Evolutionary conservation across 2,329 filamentous ascomycete genomes (phyloP).

Genomic region (Teratosphaeria destructans): DNA sequence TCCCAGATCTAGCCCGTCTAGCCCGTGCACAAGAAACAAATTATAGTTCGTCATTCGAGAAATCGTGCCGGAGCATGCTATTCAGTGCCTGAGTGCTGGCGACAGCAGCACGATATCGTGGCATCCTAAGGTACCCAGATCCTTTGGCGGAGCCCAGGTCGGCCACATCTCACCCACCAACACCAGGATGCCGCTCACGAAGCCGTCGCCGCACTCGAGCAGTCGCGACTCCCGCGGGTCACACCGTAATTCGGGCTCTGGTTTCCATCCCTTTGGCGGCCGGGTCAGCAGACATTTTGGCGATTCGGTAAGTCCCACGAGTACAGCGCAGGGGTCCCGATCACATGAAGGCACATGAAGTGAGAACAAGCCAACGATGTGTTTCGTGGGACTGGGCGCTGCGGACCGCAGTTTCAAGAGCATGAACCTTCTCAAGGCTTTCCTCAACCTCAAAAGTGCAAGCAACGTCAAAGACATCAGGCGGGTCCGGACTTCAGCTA

Average conservation of each 20-base stretch:
- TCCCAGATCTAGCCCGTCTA: neutral
- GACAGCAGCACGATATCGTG: neutral
- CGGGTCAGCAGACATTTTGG: slow-evolving; percentile 42
- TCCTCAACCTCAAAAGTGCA: neutral
- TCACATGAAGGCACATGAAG: neutral
- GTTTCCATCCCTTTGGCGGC: slow-evolving; percentile 46
- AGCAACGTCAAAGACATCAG: neutral
- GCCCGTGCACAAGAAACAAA: neutral
- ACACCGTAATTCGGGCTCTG: slow-evolving; percentile 18
- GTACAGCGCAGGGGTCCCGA: neutral
- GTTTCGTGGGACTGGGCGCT: neutral
- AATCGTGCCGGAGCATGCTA: neutral
- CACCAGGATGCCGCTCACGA: neutral
- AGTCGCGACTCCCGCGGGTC: neutral
- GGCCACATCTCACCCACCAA: neutral
- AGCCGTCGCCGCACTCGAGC: neutral
- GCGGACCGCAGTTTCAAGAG: neutral
- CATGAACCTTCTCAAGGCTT: neutral
- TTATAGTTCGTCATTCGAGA: neutral
- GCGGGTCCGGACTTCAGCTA: neutral
- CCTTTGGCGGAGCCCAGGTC: neutral
- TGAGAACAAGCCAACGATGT: neutral
- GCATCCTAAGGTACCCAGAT: neutral
- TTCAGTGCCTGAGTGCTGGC: neutral
- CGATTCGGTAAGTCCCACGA: slow-evolving; percentile 33